Conservation (phyloP, 2,329 filamentous ascomycete genomes). For the Colletotrichum navitas region DNA sequence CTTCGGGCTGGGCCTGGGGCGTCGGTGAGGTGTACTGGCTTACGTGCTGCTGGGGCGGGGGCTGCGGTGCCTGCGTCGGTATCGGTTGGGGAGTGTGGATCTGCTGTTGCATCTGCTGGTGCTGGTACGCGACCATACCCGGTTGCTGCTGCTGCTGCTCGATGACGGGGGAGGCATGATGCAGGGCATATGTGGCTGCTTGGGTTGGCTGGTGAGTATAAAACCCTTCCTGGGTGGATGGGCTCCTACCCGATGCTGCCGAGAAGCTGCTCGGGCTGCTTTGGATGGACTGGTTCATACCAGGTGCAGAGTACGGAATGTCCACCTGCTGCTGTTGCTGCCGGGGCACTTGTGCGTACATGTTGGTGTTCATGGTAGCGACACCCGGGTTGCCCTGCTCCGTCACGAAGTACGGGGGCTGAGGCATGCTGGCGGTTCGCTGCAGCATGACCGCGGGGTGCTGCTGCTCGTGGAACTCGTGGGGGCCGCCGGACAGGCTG, state of each 20-base stretch:
- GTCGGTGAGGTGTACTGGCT: constrained; percentile 48
- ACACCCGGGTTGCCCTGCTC: constrained; percentile 73
- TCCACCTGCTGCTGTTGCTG: constrained; percentile 57
- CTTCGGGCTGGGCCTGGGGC: constrained; percentile 59
- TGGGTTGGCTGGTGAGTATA: constrained; percentile 69
- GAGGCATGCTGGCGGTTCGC: constrained; percentile 61
- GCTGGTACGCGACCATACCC: constrained; percentile 58
- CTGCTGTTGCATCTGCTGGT: constrained; percentile 54
- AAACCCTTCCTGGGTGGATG: constrained; percentile 65
- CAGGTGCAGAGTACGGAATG: constrained; percentile 63
- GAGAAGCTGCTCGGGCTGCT: constrained; percentile 72
- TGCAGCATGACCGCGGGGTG: constrained; percentile 62
- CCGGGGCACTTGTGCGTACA: constrained; percentile 65
- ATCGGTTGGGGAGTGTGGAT: constrained; percentile 53
- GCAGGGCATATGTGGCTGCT: constrained; percentile 62
- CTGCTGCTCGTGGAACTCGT: constrained; percentile 60
- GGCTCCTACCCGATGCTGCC: constrained; percentile 65
- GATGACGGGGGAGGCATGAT: constrained; percentile 62
- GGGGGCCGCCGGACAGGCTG: constrained; percentile 58
- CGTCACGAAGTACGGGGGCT: constrained; percentile 67
- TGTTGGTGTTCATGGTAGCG: constrained; percentile 69
- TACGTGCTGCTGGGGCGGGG: constrained; percentile 46
- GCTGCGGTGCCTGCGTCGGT: constrained; percentile 44
- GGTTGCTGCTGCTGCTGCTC: constrained; percentile 51
- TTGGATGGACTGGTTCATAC: constrained; percentile 64